A percentile compares a stretch with the other conserved stretches of the same genome.
Evolutionary conservation across 176 grass and related monocot genomes (phyloP).

Genomic region (Paspalum vaginatum): DNA sequence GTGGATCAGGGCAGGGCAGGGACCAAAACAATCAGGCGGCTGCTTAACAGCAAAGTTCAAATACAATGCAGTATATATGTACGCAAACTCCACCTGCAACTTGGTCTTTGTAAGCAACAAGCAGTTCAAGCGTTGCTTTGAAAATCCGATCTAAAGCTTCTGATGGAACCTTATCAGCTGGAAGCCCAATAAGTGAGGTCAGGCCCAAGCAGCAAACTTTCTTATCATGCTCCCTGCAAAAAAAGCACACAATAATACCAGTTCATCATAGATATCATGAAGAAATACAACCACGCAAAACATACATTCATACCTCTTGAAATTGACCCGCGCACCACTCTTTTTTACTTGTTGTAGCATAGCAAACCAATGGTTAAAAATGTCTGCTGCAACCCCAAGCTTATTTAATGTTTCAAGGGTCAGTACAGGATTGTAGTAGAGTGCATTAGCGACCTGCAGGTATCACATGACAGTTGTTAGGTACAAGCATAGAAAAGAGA

Average conservation of each 20-base stretch:
- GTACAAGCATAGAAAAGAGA: constrained; percentile 20
- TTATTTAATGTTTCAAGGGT: constrained; percentile 74
- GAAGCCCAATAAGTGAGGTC: constrained; percentile 80
- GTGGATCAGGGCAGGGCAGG: neutral
- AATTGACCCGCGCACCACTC: constrained; percentile 70
- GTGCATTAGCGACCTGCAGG: constrained; percentile 79
- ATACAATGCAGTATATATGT: neutral
- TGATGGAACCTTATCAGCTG: constrained; percentile 65
- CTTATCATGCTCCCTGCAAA: constrained; percentile 82
- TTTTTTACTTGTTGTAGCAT: constrained; percentile 85
- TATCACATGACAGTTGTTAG: constrained; percentile 31
- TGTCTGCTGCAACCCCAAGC: constrained; percentile 65
- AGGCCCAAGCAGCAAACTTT: constrained; percentile 85
- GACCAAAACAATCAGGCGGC: too few species aligned
- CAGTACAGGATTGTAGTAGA: constrained; percentile 79
- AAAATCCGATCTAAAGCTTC: constrained; percentile 77
- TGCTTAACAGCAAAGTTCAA: neutral
- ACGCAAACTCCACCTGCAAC: constrained; percentile 60
- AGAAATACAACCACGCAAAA: constrained; percentile 1
- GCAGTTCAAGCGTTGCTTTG: constrained; percentile 79
- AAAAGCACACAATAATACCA: constrained; percentile 33
- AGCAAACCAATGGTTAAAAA: constrained; percentile 85
- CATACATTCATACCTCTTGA: constrained; percentile 63
- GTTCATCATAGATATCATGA: neutral
- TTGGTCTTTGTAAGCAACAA: constrained; percentile 81